Percentiles rank a stretch among this genome's conserved stretches.
These are phyloP conservation scores for Wolfiporia cocos DNA, from an alignment of 1,284 basidiomycete species.

Conservation along the genomic window DNA sequence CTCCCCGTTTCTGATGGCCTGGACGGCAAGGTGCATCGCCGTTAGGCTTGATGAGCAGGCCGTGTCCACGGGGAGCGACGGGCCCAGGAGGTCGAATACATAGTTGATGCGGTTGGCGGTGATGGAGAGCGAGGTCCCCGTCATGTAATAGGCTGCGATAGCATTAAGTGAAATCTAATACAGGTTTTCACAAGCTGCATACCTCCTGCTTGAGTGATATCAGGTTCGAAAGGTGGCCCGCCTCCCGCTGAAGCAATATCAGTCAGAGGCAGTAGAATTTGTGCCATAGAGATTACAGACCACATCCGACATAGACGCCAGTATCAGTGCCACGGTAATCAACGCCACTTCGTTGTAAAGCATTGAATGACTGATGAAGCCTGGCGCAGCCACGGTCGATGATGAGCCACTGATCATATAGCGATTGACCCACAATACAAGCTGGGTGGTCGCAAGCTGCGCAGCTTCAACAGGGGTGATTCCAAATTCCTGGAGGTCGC, in stretches of 20 bases:
- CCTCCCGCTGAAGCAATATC: background rate
- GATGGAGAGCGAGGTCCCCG: slow-evolving; percentile 17
- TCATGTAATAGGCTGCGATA: slow-evolving; percentile 4
- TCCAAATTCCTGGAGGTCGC: slow-evolving; percentile 27
- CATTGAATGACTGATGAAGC: slow-evolving; percentile 8
- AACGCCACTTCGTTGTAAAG: slow-evolving; percentile 27
- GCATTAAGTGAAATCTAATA: background rate
- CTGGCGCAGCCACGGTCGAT: background rate
- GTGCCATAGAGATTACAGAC: background rate
- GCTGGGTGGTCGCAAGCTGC: slow-evolving; percentile 18
- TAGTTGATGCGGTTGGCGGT: slow-evolving; percentile 13
- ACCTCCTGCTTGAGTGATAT: slow-evolving; percentile 10
- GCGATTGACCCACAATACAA: slow-evolving; percentile 14
- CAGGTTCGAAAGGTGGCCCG: slow-evolving; percentile 4
- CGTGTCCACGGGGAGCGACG: slow-evolving; percentile 20
- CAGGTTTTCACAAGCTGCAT: background rate
- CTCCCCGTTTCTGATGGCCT: slow-evolving; percentile 12
- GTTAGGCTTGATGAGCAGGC: slow-evolving; percentile 12
- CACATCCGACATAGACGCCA: slow-evolving; percentile 24
- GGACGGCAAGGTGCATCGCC: slow-evolving; percentile 15
- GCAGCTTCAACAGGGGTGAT: slow-evolving; percentile 23
- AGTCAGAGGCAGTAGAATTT: background rate
- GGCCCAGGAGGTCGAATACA: slow-evolving; percentile 8
- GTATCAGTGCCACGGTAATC: slow-evolving; percentile 28
- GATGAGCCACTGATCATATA: background rate